Evolutionary conservation across 176 grass and related monocot species (phyloP).

Genomic region (Alopecurus myosuroides): DNA sequence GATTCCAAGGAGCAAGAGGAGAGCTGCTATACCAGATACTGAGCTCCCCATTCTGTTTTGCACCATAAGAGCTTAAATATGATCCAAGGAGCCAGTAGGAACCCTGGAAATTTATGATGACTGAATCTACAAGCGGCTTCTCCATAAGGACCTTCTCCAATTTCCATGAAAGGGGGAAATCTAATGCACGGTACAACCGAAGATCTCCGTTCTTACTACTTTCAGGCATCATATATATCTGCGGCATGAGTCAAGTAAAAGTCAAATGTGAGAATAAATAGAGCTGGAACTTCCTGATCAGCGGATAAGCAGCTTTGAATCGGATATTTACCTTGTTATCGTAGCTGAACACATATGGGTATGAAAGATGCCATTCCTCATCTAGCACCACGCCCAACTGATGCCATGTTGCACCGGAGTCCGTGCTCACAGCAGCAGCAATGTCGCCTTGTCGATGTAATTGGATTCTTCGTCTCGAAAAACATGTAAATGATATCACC

Average conservation of each 20-base stretch:
- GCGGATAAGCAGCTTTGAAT: background rate
- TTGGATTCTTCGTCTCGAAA: conserved; percentile 75
- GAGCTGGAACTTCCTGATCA: background rate
- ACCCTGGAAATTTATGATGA: conserved; percentile 59
- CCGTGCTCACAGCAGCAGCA: conserved; percentile 81
- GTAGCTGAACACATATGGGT: conserved; percentile 72
- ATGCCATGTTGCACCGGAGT: conserved; percentile 67
- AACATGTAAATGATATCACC: conserved; percentile 75
- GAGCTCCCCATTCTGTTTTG: conserved; percentile 53
- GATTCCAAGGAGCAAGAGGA: conserved; percentile 63
- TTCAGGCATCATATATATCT: conserved; percentile 97
- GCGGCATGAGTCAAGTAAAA: background rate
- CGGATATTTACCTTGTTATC: conserved; percentile 44
- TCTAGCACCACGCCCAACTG: conserved; percentile 73
- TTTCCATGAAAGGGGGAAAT: conserved; percentile 79
- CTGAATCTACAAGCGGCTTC: conserved; percentile 75
- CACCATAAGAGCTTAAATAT: conserved; percentile 59
- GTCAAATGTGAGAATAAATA: background rate
- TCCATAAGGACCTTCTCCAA: conserved; percentile 72
- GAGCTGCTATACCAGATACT: conserved; percentile 77
- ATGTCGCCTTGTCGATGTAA: conserved; percentile 78
- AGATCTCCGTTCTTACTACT: conserved; percentile 77
- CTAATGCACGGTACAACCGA: conserved; percentile 51
- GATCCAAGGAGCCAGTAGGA: conserved; percentile 78
- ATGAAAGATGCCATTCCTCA: conserved; percentile 95